A percentile compares a stretch with the other conserved stretches of the same genome.
phyloP scores from a whole-genome alignment of 805 yeast species.

The Saccharomycopsis sp. region DNA sequence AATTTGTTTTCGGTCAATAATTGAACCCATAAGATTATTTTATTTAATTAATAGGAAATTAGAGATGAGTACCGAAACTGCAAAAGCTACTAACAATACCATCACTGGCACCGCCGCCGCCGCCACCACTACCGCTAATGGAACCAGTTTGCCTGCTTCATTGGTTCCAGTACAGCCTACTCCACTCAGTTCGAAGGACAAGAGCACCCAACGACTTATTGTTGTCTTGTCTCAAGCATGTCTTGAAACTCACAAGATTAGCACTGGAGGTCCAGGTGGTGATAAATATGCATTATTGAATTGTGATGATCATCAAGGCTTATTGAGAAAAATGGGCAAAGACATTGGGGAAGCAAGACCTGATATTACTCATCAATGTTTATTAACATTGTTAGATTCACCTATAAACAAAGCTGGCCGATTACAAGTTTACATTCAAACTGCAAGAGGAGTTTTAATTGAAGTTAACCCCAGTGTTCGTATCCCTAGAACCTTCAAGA shows the following conservation, averaged over 20 bases:
- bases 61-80: background rate
- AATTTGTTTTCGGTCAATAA: slow-evolving; percentile 35
- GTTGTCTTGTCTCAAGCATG: slow-evolving; percentile 97
- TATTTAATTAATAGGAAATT: background rate
- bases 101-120: slow-evolving; percentile 18
- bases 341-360: slow-evolving; percentile 98
- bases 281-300: slow-evolving; percentile 90
- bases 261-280: slow-evolving; percentile 69
- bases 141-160: slow-evolving; percentile 49
- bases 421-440: slow-evolving; percentile 92
- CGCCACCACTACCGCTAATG: slow-evolving; percentile 26
- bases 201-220: slow-evolving; percentile 75
- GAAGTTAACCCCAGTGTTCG: slow-evolving; percentile 96
- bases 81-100: background rate
- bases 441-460: slow-evolving; percentile 88
- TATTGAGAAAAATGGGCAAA: slow-evolving; percentile 90
- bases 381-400: slow-evolving; percentile 88
- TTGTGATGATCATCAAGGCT: slow-evolving; percentile 98
- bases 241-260: slow-evolving; percentile 86
- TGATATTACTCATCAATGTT: slow-evolving; percentile 98
- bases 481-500: slow-evolving; percentile 95
- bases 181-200: slow-evolving; percentile 76
- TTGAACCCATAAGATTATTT: slow-evolving; percentile 9
- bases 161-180: slow-evolving; percentile 84
- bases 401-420: slow-evolving; percentile 97